Percentiles rank a stretch among this genome's conserved stretches.
phyloP scores from a whole-genome alignment of 2,329 filamentous ascomycete genomes.

The Phialophora chinensis region DNA sequence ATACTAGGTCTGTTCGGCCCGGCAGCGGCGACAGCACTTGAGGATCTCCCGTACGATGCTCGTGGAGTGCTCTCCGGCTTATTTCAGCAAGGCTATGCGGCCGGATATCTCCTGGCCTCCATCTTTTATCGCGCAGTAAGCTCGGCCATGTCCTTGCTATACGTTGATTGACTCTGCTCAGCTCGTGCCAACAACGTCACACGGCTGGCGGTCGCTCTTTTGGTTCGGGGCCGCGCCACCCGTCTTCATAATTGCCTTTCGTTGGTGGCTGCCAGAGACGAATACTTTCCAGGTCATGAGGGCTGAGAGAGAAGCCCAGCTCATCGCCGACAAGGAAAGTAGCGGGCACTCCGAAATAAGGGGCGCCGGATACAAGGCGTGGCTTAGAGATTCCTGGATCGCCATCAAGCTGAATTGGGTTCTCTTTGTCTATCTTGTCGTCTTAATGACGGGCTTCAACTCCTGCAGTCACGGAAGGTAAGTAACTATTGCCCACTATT shows the following conservation, averaged over 20 bases:
- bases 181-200: neutral
- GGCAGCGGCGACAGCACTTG: neutral
- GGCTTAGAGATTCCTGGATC: neutral
- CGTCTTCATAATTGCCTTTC: constrained; percentile 73
- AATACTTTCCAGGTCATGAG: constrained; percentile 62
- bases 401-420: neutral
- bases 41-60: neutral
- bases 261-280: constrained; percentile 79
- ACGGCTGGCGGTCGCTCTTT: neutral
- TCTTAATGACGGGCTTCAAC: neutral
- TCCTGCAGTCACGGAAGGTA: neutral
- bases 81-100: neutral
- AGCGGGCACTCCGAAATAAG: neutral
- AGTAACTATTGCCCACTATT: neutral
- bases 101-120: neutral
- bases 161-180: neutral
- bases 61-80: neutral
- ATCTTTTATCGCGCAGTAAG: neutral
- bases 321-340: constrained; percentile 36
- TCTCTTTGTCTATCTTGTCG: neutral
- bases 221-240: neutral
- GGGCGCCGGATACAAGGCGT: neutral
- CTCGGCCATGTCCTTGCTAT: neutral
- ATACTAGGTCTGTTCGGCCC: neutral
- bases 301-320: constrained; percentile 30